Conservation (phyloP, 805 yeast species). For the Clavispora vitiphila region DNA sequence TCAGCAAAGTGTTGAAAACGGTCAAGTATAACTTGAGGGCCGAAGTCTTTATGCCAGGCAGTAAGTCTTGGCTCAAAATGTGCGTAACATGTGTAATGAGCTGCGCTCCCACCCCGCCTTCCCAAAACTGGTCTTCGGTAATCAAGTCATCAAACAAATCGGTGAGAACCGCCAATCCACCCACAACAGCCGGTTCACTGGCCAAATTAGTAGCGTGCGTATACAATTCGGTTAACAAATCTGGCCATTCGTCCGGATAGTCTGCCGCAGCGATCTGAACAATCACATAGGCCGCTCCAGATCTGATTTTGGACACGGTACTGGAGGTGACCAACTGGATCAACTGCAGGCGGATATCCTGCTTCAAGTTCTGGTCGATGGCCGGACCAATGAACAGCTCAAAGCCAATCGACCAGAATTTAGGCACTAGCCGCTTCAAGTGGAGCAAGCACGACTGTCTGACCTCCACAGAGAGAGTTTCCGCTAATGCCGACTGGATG, state of each 20-base stretch:
- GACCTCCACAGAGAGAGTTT: conserved; percentile 24
- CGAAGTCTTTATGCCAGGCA: conserved; percentile 38
- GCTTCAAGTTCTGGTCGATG: conserved; percentile 49
- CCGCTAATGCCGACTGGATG: conserved; percentile 35
- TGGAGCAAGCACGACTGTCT: conserved; percentile 66
- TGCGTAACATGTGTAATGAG: conserved; percentile 47
- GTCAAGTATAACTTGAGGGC: conserved; percentile 50
- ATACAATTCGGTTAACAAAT: conserved; percentile 48
- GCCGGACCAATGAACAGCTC: conserved; percentile 68
- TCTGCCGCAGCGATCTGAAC: conserved; percentile 85
- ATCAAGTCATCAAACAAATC: conserved; percentile 85
- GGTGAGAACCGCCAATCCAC: conserved; percentile 55
- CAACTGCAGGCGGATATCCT: conserved; percentile 44
- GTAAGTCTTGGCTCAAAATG: conserved; percentile 27
- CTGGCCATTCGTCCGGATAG: conserved; percentile 96
- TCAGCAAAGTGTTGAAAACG: conserved; percentile 48
- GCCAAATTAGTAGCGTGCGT: conserved; percentile 27
- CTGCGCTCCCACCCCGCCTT: conserved; percentile 57
- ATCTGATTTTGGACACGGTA: conserved; percentile 55
- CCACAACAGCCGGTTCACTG: conserved; percentile 36
- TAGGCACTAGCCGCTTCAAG: conserved; percentile 61
- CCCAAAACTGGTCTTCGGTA: conserved; percentile 82
- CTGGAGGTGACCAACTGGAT: conserved; percentile 41
- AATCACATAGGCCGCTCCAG: conserved; percentile 65
- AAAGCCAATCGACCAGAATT: conserved; percentile 82